These are phyloP conservation scores for Nemania diffusa DNA, from an alignment of 2,329 filamentous ascomycete genomes.

Conservation along the genomic window DNA sequence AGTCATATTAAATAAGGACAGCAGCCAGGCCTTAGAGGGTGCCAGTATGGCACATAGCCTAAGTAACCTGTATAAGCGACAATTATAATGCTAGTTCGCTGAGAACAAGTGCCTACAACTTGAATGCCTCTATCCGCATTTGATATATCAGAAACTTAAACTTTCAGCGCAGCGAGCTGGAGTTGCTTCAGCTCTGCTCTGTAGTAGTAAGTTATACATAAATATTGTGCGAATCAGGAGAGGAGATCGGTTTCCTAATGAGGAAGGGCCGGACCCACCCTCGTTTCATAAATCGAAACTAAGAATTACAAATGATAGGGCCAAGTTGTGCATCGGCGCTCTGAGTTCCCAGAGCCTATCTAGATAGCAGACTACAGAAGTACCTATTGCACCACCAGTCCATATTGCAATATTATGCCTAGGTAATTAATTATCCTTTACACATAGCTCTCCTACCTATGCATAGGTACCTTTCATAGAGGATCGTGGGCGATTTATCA, in stretches of 20 bases:
- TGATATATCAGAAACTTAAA: background rate
- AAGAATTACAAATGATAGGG: conserved; percentile 29
- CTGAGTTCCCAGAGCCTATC: background rate
- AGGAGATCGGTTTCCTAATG: conserved; percentile 18
- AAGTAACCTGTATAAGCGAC: background rate
- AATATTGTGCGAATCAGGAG: conserved; percentile 8
- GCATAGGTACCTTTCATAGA: too few relatives aligned
- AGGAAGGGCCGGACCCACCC: conserved; percentile 23
- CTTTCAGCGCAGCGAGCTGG: too few relatives aligned
- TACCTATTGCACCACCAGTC: background rate
- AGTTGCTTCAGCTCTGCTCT: background rate
- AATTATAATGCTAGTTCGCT: background rate
- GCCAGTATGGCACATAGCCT: background rate
- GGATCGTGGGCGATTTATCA: background rate
- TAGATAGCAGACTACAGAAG: background rate
- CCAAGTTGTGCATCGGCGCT: background rate
- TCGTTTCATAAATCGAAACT: conserved; percentile 13
- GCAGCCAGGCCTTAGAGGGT: background rate
- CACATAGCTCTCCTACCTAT: too few relatives aligned
- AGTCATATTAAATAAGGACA: background rate
- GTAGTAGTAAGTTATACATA: background rate
- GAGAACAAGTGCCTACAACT: background rate
- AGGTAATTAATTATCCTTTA: too few relatives aligned
- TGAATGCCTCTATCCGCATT: background rate
- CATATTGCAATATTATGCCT: background rate